A percentile compares a stretch with the other conserved stretches of the same genome.
These are phyloP conservation scores for Naganishia vishniacii DNA, from an alignment of 768 basidiomycete species.

Conservation along the genomic window DNA sequence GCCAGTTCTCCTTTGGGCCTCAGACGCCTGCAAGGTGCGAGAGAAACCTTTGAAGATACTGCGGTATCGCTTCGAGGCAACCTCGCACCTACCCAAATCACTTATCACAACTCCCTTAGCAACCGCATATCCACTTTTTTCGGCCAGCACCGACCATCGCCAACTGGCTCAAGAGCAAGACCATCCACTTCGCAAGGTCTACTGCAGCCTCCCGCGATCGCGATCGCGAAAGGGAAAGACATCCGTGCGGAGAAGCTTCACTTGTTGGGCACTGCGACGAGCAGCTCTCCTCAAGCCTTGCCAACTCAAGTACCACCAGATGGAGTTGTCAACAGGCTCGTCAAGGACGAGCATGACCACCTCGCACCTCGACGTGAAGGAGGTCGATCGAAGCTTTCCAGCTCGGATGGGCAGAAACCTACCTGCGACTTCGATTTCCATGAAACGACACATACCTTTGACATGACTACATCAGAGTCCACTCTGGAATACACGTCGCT, in stretches of 20 bases:
- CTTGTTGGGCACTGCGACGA: not conserved
- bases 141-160: conserved; percentile 1
- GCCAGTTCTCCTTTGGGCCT: too few species aligned
- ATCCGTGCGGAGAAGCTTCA: not conserved
- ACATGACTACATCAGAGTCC: too few species aligned
- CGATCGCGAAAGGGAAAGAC: not conserved
- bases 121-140: conserved; percentile 19
- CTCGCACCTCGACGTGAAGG: not conserved
- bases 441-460: too few species aligned
- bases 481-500: too few species aligned
- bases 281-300: not conserved
- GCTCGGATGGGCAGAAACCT: too few species aligned
- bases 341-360: too few species aligned
- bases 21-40: too few species aligned
- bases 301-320: not conserved
- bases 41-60: too few species aligned
- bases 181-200: conserved; percentile 11
- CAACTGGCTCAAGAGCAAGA: not conserved
- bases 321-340: too few species aligned
- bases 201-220: not conserved
- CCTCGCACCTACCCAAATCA: not conserved
- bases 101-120: not conserved
- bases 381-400: too few species aligned
- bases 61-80: not conserved
- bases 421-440: too few species aligned